A percentile compares a stretch with the other conserved stretches of the same genome.
Evolutionary conservation across 331 rosid species (phyloP).

Genomic region (Quercus phellos): DNA sequence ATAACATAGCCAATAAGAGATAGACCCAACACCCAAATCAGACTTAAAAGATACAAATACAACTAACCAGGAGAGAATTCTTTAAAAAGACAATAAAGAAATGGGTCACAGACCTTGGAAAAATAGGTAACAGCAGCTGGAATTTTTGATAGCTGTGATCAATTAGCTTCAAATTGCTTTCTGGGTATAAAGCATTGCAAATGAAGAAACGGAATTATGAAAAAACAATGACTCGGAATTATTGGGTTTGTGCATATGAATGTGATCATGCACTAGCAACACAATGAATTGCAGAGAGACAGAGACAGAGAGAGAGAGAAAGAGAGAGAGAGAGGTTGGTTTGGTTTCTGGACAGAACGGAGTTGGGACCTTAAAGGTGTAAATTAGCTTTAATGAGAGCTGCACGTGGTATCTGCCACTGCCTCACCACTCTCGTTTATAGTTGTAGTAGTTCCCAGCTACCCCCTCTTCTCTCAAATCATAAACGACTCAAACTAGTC

Average conservation of each 20-base stretch:
- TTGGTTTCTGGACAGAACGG: constrained; percentile 28
- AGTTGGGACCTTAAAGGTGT: constrained; percentile 22
- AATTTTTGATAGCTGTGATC: neutral
- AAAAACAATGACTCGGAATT: neutral
- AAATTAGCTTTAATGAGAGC: constrained; percentile 41
- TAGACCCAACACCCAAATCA: neutral
- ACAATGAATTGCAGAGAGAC: neutral
- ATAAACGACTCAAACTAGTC: no score
- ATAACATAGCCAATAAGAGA: neutral
- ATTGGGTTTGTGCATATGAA: neutral
- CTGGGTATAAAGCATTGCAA: constrained; percentile 25
- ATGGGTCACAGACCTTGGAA: constrained; percentile 42
- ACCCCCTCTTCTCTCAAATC: constrained; percentile 18
- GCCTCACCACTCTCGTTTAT: constrained; percentile 26
- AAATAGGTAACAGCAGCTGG: neutral
- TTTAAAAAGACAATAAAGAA: constrained; percentile 5
- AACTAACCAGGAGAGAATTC: constrained; percentile 5
- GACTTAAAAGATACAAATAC: neutral
- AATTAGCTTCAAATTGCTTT: constrained; percentile 28
- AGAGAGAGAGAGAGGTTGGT: constrained; percentile 34
- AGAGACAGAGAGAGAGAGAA: neutral
- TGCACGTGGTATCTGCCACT: constrained; percentile 66
- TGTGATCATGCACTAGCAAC: constrained; percentile 13
- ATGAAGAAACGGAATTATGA: constrained; percentile 7
- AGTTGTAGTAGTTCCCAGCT: constrained; percentile 44